Conservation (phyloP, 768 basidiomycete genomes). For the Gyrodon lividus region DNA sequence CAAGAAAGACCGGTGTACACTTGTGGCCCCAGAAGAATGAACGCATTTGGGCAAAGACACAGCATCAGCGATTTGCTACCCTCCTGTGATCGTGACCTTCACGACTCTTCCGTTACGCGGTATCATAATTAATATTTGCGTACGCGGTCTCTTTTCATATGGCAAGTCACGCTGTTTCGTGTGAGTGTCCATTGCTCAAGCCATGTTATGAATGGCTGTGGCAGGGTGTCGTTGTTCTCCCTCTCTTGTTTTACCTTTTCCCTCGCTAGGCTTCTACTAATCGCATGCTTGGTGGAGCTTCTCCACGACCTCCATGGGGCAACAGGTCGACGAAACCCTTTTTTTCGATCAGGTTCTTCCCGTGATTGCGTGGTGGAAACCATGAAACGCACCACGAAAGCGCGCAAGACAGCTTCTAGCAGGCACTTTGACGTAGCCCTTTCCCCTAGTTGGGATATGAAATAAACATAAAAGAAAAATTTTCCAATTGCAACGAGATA, state of each 20-base stretch:
- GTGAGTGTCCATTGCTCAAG: neutral
- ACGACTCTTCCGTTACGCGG: neutral
- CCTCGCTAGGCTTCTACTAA: too few species aligned
- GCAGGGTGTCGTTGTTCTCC: neutral
- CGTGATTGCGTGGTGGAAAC: neutral
- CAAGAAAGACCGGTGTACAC: neutral
- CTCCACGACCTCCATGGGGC: neutral
- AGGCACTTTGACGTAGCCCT: neutral
- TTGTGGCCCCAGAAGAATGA: neutral
- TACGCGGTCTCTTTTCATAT: neutral
- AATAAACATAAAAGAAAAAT: neutral
- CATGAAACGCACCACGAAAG: neutral
- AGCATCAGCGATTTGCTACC: neutral
- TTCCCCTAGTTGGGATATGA: neutral
- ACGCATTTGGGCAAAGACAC: neutral
- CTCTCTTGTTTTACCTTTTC: neutral
- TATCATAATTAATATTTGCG: neutral
- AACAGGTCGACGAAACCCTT: neutral
- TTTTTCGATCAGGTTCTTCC: neutral
- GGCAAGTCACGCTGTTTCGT: neutral
- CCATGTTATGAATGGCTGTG: neutral
- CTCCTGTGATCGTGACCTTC: neutral
- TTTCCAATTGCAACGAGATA: neutral
- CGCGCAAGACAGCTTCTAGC: neutral
- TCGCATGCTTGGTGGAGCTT: neutral